Base-by-base conservation (phyloP, 1,284 basidiomycete species). In the Rugosomyces carneus region DNA sequence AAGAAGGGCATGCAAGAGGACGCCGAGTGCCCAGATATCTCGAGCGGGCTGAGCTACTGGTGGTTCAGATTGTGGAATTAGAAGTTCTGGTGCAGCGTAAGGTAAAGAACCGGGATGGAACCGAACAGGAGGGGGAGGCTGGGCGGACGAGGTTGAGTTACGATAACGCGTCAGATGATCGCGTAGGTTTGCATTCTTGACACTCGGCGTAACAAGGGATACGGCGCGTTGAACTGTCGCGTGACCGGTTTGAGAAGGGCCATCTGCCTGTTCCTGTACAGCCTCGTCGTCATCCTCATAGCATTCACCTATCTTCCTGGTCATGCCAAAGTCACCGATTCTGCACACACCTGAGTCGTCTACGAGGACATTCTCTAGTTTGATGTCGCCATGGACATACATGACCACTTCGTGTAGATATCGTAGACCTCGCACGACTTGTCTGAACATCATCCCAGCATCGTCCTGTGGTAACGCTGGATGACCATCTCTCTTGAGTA, bases 311-410 rank as follows among this genome's bases (percentile, higher is more conserved):
- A 88, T 79, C 49, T 68, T 72, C 57, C 73, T 71, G 20, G 89
- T 74, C 68, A 93, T 76, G 42, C 91, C 91, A 66, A 94, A 94
- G 65, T 94, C 91, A 37, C 75, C 72, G 31, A 94, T 86, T 60
- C 80, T 79, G 68, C 87, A 89, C 27, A 81, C 74, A 42, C 89
- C 90, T 64, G 78, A 77, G 58, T 88, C 82, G 64, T 94, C 92
- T 47, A 93, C 83, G 42, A 99, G 77, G 39, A 98, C 84, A 68
- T 99, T 99, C 70, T 98, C 95, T 47, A 97, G 80, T 69, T 99
- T 99, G 65, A 99, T 73, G 67, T 99, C 93, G 54, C 91, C 80
- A 68, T 97, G 93, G 44, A 93, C 83, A 54, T 89, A 78, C 13
- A 76, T 69, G 19, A 81, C 85, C 39, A 80, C 76, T 51, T 86